These are phyloP conservation scores for Lactarius sanguifluus DNA, from an alignment of 768 basidiomycete genomes.

Conservation along the genomic window DNA sequence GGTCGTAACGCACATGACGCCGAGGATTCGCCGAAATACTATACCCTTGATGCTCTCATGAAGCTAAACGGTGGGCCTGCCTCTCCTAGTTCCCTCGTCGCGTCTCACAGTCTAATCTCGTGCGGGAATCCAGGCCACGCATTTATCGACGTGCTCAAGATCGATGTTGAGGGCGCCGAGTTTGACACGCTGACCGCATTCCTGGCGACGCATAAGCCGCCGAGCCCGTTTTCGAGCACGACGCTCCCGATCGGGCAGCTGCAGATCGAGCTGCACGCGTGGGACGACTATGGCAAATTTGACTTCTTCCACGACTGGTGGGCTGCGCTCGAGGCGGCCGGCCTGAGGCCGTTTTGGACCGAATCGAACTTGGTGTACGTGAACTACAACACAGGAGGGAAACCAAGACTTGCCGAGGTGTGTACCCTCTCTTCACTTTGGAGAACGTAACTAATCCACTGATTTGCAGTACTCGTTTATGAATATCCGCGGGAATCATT, in stretches of 20 bases:
- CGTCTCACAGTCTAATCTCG: neutral
- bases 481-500: slow-evolving; percentile 43
- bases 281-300: slow-evolving; percentile 42
- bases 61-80: slow-evolving; percentile 50
- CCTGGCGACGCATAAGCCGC: slow-evolving; percentile 39
- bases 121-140: slow-evolving; percentile 47
- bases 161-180: slow-evolving; percentile 71
- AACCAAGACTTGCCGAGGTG: slow-evolving; percentile 45
- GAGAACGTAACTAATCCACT: slow-evolving; percentile 4
- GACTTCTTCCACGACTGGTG: slow-evolving; percentile 64
- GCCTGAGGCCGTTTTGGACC: slow-evolving; percentile 70
- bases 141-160: slow-evolving; percentile 69
- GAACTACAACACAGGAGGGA: slow-evolving; percentile 41
- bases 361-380: slow-evolving; percentile 54
- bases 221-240: neutral
- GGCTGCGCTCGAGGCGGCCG: slow-evolving; percentile 66
- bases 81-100: neutral
- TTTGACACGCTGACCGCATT: slow-evolving; percentile 56
- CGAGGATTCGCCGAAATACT: slow-evolving; percentile 51
- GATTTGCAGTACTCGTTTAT: slow-evolving; percentile 49
- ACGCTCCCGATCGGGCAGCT: slow-evolving; percentile 67
- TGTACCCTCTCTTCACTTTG: neutral
- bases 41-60: slow-evolving; percentile 65
- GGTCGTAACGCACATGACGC: slow-evolving; percentile 48
- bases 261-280: slow-evolving; percentile 62